Evolutionary conservation across 108 stramenopile species (phyloP).

Genomic region (Cyclotella choctawhatcheeana): DNA sequence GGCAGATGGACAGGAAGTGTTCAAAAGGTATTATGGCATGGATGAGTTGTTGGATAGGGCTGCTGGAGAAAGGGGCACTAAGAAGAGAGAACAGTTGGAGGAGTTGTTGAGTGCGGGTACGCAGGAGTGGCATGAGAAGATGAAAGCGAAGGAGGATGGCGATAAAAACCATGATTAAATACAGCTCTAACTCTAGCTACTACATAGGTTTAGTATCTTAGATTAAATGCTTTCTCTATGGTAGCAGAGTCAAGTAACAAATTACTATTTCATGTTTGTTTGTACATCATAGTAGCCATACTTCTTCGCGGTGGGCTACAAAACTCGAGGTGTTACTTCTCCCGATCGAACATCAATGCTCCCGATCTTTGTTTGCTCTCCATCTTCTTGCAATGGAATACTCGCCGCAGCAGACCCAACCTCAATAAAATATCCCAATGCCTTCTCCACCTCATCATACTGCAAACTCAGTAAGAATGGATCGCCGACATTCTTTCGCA

Average conservation of each 20-base stretch:
- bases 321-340: not conserved
- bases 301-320: too few relatives aligned
- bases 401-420: conserved; percentile 12
- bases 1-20: conserved; percentile 26
- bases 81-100: conserved; percentile 38
- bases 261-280: too few relatives aligned
- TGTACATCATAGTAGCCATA: too few relatives aligned
- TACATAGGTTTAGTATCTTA: too few relatives aligned
- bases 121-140: conserved; percentile 2
- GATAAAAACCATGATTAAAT: too few relatives aligned
- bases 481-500: not conserved
- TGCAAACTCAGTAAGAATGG: conserved; percentile 18
- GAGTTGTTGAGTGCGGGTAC: conserved; percentile 21
- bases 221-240: too few relatives aligned
- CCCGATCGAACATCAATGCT: conserved; percentile 6
- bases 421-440: conserved; percentile 7
- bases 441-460: conserved; percentile 22
- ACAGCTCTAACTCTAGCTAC: too few relatives aligned
- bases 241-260: too few relatives aligned
- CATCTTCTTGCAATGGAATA: conserved; percentile 22
- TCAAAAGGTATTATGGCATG: conserved; percentile 36
- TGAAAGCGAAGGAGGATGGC: not conserved
- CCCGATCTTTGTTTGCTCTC: conserved; percentile 7
- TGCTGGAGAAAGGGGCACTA: conserved; percentile 22
- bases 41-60: conserved; percentile 31